These are phyloP conservation scores for Claviceps quebecensis DNA, from an alignment of 2,329 filamentous ascomycete species.

Conservation along the genomic window DNA sequence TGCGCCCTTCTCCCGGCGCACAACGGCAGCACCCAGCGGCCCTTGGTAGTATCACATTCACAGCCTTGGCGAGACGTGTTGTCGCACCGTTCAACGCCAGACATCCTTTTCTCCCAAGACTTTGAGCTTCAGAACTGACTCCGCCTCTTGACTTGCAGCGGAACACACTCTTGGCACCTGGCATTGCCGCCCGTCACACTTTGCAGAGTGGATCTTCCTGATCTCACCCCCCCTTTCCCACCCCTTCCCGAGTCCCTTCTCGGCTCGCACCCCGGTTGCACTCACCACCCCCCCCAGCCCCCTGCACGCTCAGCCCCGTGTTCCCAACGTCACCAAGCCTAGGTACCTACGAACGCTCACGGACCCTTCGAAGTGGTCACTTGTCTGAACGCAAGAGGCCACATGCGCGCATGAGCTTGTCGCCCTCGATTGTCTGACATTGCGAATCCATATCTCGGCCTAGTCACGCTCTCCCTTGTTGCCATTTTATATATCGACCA, in stretches of 20 bases:
- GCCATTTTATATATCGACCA: constrained; percentile 7
- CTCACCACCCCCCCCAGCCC: not conserved
- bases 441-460: constrained; percentile 1
- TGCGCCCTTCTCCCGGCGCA: constrained; percentile 6
- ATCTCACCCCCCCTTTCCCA: not conserved
- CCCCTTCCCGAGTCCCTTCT: constrained; percentile 4
- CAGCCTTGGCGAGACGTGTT: not conserved
- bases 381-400: constrained; percentile 12
- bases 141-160: not conserved
- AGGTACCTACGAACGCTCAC: constrained; percentile 22
- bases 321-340: constrained; percentile 27
- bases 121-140: not conserved
- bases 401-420: constrained; percentile 17
- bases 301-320: constrained; percentile 27
- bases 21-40: constrained; percentile 1
- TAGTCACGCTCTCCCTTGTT: constrained; percentile 8
- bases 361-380: constrained; percentile 15
- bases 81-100: not conserved
- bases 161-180: not conserved
- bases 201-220: not conserved
- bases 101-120: not conserved
- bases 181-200: not conserved
- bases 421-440: constrained; percentile 10
- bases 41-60: not conserved
- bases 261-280: not conserved